Conservation (phyloP, 176 grass and related monocot species). For the Calamus simplicifolius region DNA sequence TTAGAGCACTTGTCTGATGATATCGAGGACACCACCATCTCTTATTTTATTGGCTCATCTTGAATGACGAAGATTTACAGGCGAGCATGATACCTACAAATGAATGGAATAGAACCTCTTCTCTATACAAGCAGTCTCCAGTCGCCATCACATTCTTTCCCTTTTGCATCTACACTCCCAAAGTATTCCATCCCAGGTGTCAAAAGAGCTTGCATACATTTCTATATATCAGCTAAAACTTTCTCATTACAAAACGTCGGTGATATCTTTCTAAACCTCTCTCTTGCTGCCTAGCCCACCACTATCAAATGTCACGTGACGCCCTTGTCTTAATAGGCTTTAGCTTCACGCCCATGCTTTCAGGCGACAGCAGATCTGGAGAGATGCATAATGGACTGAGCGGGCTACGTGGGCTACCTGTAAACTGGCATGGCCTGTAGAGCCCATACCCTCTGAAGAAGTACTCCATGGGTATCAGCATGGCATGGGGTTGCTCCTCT, state of each 20-base stretch:
- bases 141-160: neutral
- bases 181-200: neutral
- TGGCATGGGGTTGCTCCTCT: slow-evolving; percentile 23
- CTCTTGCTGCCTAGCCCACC: neutral
- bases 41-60: neutral
- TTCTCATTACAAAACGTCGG: no score
- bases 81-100: neutral
- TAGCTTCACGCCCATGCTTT: slow-evolving; percentile 23
- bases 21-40: no score
- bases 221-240: no score
- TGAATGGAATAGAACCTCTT: neutral
- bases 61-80: slow-evolving; percentile 1
- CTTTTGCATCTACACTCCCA: neutral
- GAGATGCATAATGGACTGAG: slow-evolving; percentile 13
- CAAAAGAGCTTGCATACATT: no score
- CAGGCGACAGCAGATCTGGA: slow-evolving; percentile 20
- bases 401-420: slow-evolving; percentile 1
- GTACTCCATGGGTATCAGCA: slow-evolving; percentile 26
- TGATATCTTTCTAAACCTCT: no score
- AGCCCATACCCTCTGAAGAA: slow-evolving; percentile 15
- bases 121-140: neutral
- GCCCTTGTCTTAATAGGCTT: slow-evolving; percentile 23
- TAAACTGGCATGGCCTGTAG: neutral
- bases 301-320: neutral
- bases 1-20: no score